Percentiles rank a stretch among this genome's conserved stretches.
phyloP scores from a whole-genome alignment of 306 rosid genomes.

The Quercus aquifolioides region DNA sequence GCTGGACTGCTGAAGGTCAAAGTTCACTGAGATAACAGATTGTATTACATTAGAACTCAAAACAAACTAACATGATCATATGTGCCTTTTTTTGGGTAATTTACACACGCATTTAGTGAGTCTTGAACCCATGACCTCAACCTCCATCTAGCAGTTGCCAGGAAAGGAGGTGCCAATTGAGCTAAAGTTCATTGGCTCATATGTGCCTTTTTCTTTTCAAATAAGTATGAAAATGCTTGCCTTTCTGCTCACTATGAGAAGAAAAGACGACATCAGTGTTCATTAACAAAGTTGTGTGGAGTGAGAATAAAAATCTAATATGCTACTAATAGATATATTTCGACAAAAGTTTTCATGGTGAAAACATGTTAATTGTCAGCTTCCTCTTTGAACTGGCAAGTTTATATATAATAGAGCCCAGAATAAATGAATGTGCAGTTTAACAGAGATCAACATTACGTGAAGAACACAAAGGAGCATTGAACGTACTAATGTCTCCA shows the following conservation, averaged over 20 bases:
- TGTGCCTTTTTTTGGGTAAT: not conserved
- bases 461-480: slow-evolving; percentile 16
- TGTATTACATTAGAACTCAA: not conserved
- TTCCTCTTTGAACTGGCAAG: slow-evolving; percentile 7
- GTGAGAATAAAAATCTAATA: not conserved
- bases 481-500: slow-evolving; percentile 78
- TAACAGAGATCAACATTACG: not conserved
- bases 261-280: not conserved
- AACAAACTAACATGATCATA: not conserved
- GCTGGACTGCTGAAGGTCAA: slow-evolving; percentile 7
- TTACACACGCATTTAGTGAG: too few species aligned
- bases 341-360: not conserved
- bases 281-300: not conserved
- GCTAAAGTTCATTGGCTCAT: too few species aligned
- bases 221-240: not conserved
- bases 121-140: too few species aligned
- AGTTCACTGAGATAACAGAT: not conserved
- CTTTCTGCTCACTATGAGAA: not conserved
- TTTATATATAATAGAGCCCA: slow-evolving; percentile 18
- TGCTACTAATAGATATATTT: not conserved
- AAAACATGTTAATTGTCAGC: not conserved
- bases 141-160: too few species aligned
- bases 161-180: too few species aligned
- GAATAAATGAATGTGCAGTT: not conserved
- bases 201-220: too few species aligned